Conservation (phyloP, 257 asterid genomes). For the Rauvolfia tetraphylla region DNA sequence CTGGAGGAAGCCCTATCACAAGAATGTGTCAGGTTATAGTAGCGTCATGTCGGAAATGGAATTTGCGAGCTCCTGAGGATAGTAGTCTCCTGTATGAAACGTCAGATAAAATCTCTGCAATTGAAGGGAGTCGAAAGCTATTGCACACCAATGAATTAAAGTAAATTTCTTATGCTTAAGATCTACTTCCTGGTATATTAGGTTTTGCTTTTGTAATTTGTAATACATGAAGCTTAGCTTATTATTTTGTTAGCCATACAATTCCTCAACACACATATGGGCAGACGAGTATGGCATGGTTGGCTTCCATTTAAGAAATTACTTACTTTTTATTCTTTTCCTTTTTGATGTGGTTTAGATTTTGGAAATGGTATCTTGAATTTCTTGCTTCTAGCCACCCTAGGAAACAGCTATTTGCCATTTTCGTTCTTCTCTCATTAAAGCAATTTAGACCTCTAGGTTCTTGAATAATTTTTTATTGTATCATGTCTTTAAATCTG, state of each 20-base stretch:
- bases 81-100: slow-evolving; percentile 71
- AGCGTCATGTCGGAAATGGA: slow-evolving; percentile 76
- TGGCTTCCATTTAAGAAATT: not conserved
- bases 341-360: not conserved
- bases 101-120: slow-evolving; percentile 73
- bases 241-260: not conserved
- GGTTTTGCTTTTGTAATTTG: not conserved
- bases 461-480: not conserved
- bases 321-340: not conserved
- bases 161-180: slow-evolving; percentile 30
- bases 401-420: not conserved
- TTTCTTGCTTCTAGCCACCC: not conserved
- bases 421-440: not conserved
- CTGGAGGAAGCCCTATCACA: slow-evolving; percentile 96
- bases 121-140: slow-evolving; percentile 89
- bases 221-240: not conserved
- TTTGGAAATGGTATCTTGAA: not conserved
- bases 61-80: slow-evolving; percentile 51
- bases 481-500: not conserved
- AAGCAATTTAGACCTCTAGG: not conserved
- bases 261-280: not conserved
- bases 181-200: slow-evolving; percentile 2
- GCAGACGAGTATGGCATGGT: not conserved
- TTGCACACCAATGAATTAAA: slow-evolving; percentile 73
- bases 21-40: slow-evolving; percentile 91